These are phyloP conservation scores for Exophiala sideris DNA, from an alignment of 2,329 filamentous ascomycete species.

Conservation along the genomic window DNA sequence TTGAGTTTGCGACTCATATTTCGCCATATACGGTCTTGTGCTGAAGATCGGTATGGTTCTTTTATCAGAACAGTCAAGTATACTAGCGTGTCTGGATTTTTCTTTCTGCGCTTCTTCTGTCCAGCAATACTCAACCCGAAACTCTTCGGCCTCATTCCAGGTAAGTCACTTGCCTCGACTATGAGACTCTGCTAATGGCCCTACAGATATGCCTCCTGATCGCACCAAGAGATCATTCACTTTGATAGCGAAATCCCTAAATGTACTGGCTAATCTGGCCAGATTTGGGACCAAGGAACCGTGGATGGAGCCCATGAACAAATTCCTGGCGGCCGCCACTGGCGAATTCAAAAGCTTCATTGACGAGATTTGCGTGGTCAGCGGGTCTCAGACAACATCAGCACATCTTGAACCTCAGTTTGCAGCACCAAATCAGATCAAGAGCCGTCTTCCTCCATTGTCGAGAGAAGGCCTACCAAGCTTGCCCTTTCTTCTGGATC, in stretches of 20 bases:
- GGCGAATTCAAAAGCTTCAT: slow-evolving; percentile 82
- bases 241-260: slow-evolving; percentile 85
- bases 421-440: slow-evolving; percentile 86
- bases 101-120: slow-evolving; percentile 93
- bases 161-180: slow-evolving; percentile 38
- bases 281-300: slow-evolving; percentile 90
- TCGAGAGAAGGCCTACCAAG: slow-evolving; percentile 90
- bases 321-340: slow-evolving; percentile 72
- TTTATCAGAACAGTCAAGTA: slow-evolving; percentile 86
- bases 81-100: slow-evolving; percentile 89
- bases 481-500: slow-evolving; percentile 87
- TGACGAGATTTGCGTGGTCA: slow-evolving; percentile 79
- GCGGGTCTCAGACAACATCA: slow-evolving; percentile 63
- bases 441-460: slow-evolving; percentile 73
- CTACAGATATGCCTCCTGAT: slow-evolving; percentile 71
- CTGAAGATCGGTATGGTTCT: slow-evolving; percentile 90
- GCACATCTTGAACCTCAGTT: slow-evolving; percentile 62
- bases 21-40: slow-evolving; percentile 85
- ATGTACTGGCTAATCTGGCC: slow-evolving; percentile 85
- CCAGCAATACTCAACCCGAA: slow-evolving; percentile 95
- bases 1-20: slow-evolving; percentile 80
- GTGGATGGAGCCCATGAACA: slow-evolving; percentile 99
- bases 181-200: slow-evolving; percentile 25
- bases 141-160: slow-evolving; percentile 78
- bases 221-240: slow-evolving; percentile 85